phyloP scores from a whole-genome alignment of 805 yeast genomes.

The Clavispora santaluciae region DNA sequence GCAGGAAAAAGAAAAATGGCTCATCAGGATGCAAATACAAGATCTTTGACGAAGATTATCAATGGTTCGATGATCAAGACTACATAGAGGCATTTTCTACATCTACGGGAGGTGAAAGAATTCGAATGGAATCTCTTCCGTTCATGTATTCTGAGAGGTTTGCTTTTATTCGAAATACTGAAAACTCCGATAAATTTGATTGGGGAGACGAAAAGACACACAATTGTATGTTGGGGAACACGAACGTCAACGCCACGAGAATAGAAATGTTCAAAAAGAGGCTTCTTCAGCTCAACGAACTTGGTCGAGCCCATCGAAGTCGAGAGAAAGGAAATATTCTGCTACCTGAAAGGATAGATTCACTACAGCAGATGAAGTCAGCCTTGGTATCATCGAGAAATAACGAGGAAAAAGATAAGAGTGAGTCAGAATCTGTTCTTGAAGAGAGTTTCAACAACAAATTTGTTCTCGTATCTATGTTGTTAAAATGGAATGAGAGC shows the following conservation, averaged over 20 bases:
- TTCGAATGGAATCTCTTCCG: slow-evolving; percentile 51
- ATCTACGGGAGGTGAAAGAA: slow-evolving; percentile 27
- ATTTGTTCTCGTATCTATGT: slow-evolving; percentile 35
- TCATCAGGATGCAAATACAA: slow-evolving; percentile 20
- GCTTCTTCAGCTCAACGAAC: slow-evolving; percentile 19
- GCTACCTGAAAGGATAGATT: not conserved
- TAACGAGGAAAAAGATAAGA: slow-evolving; percentile 5
- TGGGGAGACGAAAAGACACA: slow-evolving; percentile 26
- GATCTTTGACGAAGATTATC: slow-evolving; percentile 48
- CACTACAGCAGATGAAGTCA: slow-evolving; percentile 5
- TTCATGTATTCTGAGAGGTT: slow-evolving; percentile 65
- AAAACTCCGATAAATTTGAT: slow-evolving; percentile 6
- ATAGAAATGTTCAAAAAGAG: slow-evolving; percentile 23
- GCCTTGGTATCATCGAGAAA: slow-evolving; percentile 9
- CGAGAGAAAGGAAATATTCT: not conserved
- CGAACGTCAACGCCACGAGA: slow-evolving; percentile 25
- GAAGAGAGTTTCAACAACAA: slow-evolving; percentile 30
- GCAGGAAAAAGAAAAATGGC: not conserved
- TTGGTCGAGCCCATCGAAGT: not conserved
- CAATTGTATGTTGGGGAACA: slow-evolving; percentile 23
- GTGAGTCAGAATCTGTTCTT: slow-evolving; percentile 1
- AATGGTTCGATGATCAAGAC: slow-evolving; percentile 63
- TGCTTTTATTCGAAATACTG: slow-evolving; percentile 62
- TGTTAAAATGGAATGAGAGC: slow-evolving; percentile 38
- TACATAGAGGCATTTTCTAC: slow-evolving; percentile 53